Conservation (phyloP, 2,329 filamentous ascomycete species). For the Sarocladiaceae sp. region DNA sequence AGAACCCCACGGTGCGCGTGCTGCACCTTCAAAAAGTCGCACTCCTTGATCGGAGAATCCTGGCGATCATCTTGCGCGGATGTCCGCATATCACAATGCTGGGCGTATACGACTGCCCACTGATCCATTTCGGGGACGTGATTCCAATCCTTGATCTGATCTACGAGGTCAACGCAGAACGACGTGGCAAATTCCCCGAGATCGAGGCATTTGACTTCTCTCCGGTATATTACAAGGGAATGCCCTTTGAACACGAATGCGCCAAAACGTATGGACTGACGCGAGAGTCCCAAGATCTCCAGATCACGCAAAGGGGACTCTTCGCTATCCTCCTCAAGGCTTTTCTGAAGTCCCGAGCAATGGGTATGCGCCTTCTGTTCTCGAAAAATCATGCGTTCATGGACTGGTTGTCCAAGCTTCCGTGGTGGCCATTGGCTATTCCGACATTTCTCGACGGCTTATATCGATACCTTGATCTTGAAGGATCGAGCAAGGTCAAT, state of each 20-base stretch:
- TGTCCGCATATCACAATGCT: slow-evolving; percentile 27
- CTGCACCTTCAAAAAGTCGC: slow-evolving; percentile 26
- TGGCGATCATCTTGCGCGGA: slow-evolving; percentile 29
- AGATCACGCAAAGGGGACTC: slow-evolving; percentile 28
- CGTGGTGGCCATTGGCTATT: slow-evolving; percentile 23
- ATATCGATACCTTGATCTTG: slow-evolving; percentile 23
- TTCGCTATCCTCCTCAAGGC: slow-evolving; percentile 29
- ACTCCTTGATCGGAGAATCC: slow-evolving; percentile 26
- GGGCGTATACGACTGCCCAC: slow-evolving; percentile 32
- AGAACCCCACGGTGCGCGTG: slow-evolving; percentile 13
- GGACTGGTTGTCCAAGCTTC: slow-evolving; percentile 23
- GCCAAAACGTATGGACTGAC: slow-evolving; percentile 24
- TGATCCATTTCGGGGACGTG: slow-evolving; percentile 32
- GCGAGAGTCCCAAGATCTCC: slow-evolving; percentile 19
- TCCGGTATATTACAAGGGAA: slow-evolving; percentile 26
- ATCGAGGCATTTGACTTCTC: slow-evolving; percentile 29
- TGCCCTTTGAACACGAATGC: slow-evolving; percentile 12
- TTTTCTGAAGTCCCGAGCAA: slow-evolving; percentile 25
- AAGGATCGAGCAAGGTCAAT: background rate
- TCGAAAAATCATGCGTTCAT: slow-evolving; percentile 24
- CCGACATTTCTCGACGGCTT: slow-evolving; percentile 28
- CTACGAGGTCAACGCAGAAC: slow-evolving; percentile 26
- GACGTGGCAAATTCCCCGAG: slow-evolving; percentile 11
- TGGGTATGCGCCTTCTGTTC: slow-evolving; percentile 27
- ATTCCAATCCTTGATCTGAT: slow-evolving; percentile 30